Conservation (phyloP, 2,329 filamentous ascomycete genomes). For the Alternaria novae-zelandiae region DNA sequence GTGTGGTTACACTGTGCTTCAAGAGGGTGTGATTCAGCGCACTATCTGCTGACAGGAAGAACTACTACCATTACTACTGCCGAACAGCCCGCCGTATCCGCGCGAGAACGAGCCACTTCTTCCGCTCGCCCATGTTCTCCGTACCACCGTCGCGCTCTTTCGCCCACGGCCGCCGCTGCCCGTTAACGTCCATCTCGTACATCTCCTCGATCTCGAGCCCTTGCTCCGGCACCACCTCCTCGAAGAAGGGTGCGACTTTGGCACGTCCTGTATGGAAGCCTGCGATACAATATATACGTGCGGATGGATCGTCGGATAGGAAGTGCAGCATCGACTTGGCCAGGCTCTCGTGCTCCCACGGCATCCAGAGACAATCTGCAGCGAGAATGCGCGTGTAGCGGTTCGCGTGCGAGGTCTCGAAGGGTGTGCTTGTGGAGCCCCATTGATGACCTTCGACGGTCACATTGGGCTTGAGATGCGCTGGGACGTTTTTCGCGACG, state of each 20-base stretch:
- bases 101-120: slow-evolving; percentile 73
- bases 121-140: slow-evolving; percentile 68
- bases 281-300: slow-evolving; percentile 69
- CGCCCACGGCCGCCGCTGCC: slow-evolving; percentile 66
- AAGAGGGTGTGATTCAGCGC: slow-evolving; percentile 52
- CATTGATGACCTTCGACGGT: slow-evolving; percentile 68
- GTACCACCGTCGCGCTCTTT: slow-evolving; percentile 61
- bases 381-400: slow-evolving; percentile 69
- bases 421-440: slow-evolving; percentile 60
- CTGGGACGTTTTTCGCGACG: slow-evolving; percentile 59
- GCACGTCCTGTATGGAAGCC: slow-evolving; percentile 75
- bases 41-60: neutral
- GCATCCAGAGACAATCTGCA: slow-evolving; percentile 79
- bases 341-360: slow-evolving; percentile 72
- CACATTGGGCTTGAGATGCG: slow-evolving; percentile 46
- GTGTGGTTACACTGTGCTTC: slow-evolving; percentile 87
- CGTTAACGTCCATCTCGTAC: slow-evolving; percentile 73
- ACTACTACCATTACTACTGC: neutral
- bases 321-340: slow-evolving; percentile 68
- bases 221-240: slow-evolving; percentile 55
- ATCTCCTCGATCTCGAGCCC: slow-evolving; percentile 67
- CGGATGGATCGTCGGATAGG: slow-evolving; percentile 53
- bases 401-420: slow-evolving; percentile 48
- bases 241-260: slow-evolving; percentile 72
- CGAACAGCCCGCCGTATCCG: slow-evolving; percentile 33